Evolutionary conservation across 192 early-diverging fungal species (phyloP), one percentile per base, ranked within the genome.

Genomic region (Coemansia sp.): DNA sequence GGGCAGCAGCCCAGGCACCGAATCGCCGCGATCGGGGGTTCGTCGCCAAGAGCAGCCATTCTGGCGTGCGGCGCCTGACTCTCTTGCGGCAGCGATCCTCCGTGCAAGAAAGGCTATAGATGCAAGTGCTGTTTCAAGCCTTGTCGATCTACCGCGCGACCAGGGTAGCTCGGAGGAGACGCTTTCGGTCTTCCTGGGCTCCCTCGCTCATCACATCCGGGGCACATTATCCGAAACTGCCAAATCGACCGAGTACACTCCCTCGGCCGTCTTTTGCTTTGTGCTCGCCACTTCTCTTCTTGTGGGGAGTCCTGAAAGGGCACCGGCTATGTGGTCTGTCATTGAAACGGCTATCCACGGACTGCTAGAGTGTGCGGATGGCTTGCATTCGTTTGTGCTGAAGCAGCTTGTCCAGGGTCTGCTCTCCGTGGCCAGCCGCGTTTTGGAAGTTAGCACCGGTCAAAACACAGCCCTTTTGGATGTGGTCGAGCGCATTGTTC

Each of bases 391-490:
- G 1, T 53, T 87, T 27, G 58, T 92, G 15, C 77, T 95, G 7
- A 88, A 95, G 68, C 72, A 91, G 11, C 81, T 85, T 0, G 88
- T 93, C 5, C 80, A 85, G 5, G 85, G 83, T 6, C 47, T 93
- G n/a, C 62, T 77, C n/a, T 78, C 87, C 3, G 60, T 91, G 50
- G 87, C 86, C 0, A 81, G 85, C 39, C 85, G 80, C 43, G 73
- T 83, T 51, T 52, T 58, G 6, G 56, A 68, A 23, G 14, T n/a
- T 49, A 38, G 23, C 46, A 22, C 32, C 7, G 28, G 58, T 41
- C 30, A 41, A 55, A 27, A 49, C 30, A 42, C 50, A 20, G 27
- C n/a, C 0, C 38, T 56, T n/a, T 14, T 50, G 11, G 61, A 60
- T 34, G 46, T 36, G 24, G 30, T 59, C 27, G 66, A 53, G 47